Evolutionary conservation across 208 protist species (phyloP), one percentile per base, ranked within the genome.

Genomic region (Wallacemonas collosoma): DNA sequence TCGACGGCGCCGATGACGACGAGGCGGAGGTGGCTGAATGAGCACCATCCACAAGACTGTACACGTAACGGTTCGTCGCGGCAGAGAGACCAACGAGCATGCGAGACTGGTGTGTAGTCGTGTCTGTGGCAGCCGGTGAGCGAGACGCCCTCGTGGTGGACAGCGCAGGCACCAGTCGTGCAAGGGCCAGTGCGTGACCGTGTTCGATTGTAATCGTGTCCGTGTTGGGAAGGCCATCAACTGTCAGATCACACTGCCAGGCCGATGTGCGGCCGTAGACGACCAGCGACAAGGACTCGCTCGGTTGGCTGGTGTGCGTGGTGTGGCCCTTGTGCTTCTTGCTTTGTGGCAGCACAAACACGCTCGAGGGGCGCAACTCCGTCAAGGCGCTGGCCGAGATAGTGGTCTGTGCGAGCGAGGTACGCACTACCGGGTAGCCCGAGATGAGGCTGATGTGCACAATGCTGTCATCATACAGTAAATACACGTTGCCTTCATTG

Each of bases 391-490:
- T 17, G 12, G 60, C 8, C 11, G 35, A 50, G 3, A 63, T 67
- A 48, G 3, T 12, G 47, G 38, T 54, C 12, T 53, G 26, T 4
- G 64, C 60, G 12, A 65, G 41, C 60, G 60, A 4, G 4, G 60
- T 65, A 4, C 12, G 15, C 35, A 95, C 82, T 9, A 83, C 68
- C 2, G 90, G 80, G 56, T 86, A 88, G 43, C 86, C 88, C 5
- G 81, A 69, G 26, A 72, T 71, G 9, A 91, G 70, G n/a, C 85
- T 83, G 2, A 93, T 69, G 36, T 81, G 88, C n/a, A 89, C 50
- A 17, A 95, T 60, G 4, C 53, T 60, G 50, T 91, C 76, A 65
- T 95, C 91, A 39, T 83, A 80, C 5, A 94, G 82, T 0, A 94
- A 2, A 68, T 93, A 89, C 39, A 94, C 53, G 60, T 50, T 48